These are phyloP conservation scores for Geopyxis carbonaria DNA, from an alignment of 495 filamentous ascomycete species.

Conservation along the genomic window DNA sequence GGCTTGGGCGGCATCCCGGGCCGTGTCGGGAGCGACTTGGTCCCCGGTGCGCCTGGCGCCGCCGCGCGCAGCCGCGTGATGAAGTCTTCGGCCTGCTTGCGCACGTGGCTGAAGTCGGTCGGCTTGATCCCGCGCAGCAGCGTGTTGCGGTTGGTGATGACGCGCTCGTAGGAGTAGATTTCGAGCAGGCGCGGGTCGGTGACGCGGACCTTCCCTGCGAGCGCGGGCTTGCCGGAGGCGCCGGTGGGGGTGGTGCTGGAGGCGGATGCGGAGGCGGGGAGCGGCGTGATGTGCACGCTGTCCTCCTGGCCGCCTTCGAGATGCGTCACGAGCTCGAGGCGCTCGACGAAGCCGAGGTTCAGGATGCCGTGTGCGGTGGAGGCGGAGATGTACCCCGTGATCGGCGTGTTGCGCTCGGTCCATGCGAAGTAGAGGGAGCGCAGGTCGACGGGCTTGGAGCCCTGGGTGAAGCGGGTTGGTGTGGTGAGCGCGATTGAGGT, in stretches of 20 bases:
- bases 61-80: slow-evolving; percentile 42
- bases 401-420: slow-evolving; percentile 72
- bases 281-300: slow-evolving; percentile 74
- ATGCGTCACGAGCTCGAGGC: slow-evolving; percentile 78
- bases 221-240: slow-evolving; percentile 3
- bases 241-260: neutral
- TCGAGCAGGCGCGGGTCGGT: slow-evolving; percentile 62
- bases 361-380: slow-evolving; percentile 71
- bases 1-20: slow-evolving; percentile 27
- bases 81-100: slow-evolving; percentile 69
- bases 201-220: slow-evolving; percentile 31
- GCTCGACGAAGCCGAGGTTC: slow-evolving; percentile 76
- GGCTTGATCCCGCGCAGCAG: slow-evolving; percentile 77
- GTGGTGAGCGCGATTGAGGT: slow-evolving; percentile 55
- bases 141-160: slow-evolving; percentile 82
- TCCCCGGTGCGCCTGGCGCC: slow-evolving; percentile 27
- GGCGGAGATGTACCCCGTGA: slow-evolving; percentile 74
- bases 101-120: slow-evolving; percentile 85
- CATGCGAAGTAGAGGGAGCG: slow-evolving; percentile 91
- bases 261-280: slow-evolving; percentile 44
- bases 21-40: slow-evolving; percentile 21
- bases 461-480: slow-evolving; percentile 67
- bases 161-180: slow-evolving; percentile 80
- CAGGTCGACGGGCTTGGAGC: slow-evolving; percentile 59
- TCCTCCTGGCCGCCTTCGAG: slow-evolving; percentile 77